These are phyloP conservation scores for Pseudomassariella vexata DNA, from an alignment of 2,329 filamentous ascomycete species.

Conservation along the genomic window DNA sequence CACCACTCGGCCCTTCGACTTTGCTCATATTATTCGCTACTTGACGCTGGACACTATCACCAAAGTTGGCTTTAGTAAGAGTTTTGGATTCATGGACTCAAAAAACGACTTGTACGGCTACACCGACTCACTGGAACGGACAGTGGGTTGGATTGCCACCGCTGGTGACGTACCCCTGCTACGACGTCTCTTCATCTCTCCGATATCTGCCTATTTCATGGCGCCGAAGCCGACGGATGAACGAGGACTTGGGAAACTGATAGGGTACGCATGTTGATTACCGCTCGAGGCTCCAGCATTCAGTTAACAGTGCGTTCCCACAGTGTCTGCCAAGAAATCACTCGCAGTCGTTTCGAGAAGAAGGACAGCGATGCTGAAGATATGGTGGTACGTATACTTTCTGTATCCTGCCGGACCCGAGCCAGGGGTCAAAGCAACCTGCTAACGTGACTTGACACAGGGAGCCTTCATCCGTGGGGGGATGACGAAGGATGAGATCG, in stretches of 20 bases:
- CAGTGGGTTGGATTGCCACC: background rate
- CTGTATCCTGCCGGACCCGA: background rate
- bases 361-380: background rate
- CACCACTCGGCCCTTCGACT: background rate
- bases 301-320: no score
- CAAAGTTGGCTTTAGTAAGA: slow-evolving; percentile 1
- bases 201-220: background rate
- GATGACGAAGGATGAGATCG: background rate
- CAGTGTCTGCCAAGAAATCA: slow-evolving; percentile 4
- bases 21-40: slow-evolving; percentile 6
- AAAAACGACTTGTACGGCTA: slow-evolving; percentile 5
- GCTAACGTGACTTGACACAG: no score
- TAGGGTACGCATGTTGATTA: background rate
- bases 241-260: slow-evolving; percentile 1
- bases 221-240: slow-evolving; percentile 1
- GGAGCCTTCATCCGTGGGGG: slow-evolving; percentile 2
- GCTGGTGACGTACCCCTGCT: slow-evolving; percentile 1
- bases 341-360: background rate
- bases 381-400: slow-evolving; percentile 2
- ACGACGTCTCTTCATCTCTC: background rate
- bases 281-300: no score
- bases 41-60: slow-evolving; percentile 7
- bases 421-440: background rate
- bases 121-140: background rate
- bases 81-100: slow-evolving; percentile 6